Base-by-base conservation (phyloP, 371 early-diverging fungal genomes). In the Mortierella sp. region DNA sequence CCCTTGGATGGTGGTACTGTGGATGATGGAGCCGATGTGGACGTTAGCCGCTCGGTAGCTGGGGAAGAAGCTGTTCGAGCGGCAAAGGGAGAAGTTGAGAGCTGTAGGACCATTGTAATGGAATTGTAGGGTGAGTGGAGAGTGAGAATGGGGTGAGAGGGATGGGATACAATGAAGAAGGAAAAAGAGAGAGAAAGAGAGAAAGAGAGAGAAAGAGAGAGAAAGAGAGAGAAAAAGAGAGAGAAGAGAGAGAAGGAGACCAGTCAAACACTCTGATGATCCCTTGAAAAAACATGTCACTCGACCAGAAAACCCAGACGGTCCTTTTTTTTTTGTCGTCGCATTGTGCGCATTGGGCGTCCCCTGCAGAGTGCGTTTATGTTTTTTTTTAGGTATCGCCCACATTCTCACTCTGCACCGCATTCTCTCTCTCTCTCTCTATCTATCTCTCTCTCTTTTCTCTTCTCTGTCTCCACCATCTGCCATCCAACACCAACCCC, bases 1-100 rank as follows among this genome's bases (percentile, higher is more conserved):
- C 29, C 11, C 4, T 12, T n/a, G 37, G 37, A 37, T 37, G 37
- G 37, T 37, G 25, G 15, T 14, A 62, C 9, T 28, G 37, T 37
- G 44, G 66, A 30, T n/a, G 62, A 28, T 37, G 37, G 37, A 14
- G 57, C 2, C 5, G 23, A 6, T 4, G 67, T 30, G 7, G 53
- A 19, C 15, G 30, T 11, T 9, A 51, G 9, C 43, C 29, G 43
- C 19, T 14, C 7, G 51, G 53, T 2, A 15, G 51, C 21, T 1
- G 26, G 51, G 7, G 73, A 53, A 7, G 64, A 50, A 5, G 60
- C 1, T 43, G 60, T 28, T 48, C 48, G 25, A 12, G 66, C 18
- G 1, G 48, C 61, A 21, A 75, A 62, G 1, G 75, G 70, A 2
- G 66, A 70, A 5, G 67, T 60, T 7, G 75, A 60, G 47, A 70